Base-by-base conservation (phyloP, 192 early-diverging fungal genomes). In the Entomortierella lignicola region DNA sequence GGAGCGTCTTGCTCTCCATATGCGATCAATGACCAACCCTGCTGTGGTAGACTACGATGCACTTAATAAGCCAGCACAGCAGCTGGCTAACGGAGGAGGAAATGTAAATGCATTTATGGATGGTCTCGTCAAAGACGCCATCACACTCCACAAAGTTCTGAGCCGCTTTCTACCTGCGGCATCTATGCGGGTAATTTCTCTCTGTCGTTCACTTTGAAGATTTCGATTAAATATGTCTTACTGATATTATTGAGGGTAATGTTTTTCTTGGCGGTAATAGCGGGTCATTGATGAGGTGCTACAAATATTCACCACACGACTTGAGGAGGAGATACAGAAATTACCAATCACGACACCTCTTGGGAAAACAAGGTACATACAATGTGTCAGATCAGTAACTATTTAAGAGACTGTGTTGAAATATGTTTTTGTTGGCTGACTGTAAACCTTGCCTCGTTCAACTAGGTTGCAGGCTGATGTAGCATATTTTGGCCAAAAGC, bases 61-160 rank as follows among this genome's bases (percentile, higher is more conserved):
- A 7, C 41, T 73, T 42, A 72, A 69, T 57, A 70, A 60, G 41
- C 70, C 66, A n/a, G 55, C 63, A 27, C 66, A 84, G 31, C 85
- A 80, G 55, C 50, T 82, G 42, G 61, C 66, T 11, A 87, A 71
- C 39, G 68, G 61, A 0, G 60, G 60, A 44, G 84, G 63, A 54
- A 82, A 48, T 54, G 56, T 71, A 31, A 92, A 85, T 58, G 65
- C 84, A 0, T 92, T 92, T 55, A 98, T 98, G 92, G 91, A 91
- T 20, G 84, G 82, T 17, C 82, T 99, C 17, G 93, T 97, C 51
- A 99, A 94, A 82, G 96, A 99, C 79, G 94, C 93, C 11, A 84
- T 86, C 20, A 95, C 93, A 18, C 85, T 99, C 63, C 95, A 99
- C 81, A 95, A 94, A 66, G 95, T 99, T 13, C 69, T 99, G n/a